Evolutionary conservation across 2,329 filamentous ascomycete species (phyloP).

Genomic region (Cladobotryum mycophilum): DNA sequence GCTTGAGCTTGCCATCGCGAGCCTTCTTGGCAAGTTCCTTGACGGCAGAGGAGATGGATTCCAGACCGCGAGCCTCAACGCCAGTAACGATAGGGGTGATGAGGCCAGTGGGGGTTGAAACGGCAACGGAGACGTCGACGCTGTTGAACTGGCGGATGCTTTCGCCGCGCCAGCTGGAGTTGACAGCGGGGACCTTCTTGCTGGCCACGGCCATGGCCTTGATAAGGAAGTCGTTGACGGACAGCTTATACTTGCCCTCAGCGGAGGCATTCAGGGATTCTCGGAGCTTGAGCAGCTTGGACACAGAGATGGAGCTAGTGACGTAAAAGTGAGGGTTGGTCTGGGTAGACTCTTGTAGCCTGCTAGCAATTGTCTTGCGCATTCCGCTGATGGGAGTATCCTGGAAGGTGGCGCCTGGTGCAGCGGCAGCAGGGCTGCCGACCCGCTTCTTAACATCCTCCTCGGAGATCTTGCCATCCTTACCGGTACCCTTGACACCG

Average conservation of each 20-base stretch:
- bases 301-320: constrained; percentile 81
- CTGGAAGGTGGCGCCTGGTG: constrained; percentile 64
- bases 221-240: constrained; percentile 99
- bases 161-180: constrained; percentile 89
- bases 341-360: constrained; percentile 79
- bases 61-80: constrained; percentile 79
- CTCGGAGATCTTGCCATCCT: constrained; percentile 81
- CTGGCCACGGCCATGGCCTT: constrained; percentile 87
- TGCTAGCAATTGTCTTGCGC: constrained; percentile 95
- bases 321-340: constrained; percentile 99
- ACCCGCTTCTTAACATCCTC: constrained; percentile 86
- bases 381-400: constrained; percentile 83
- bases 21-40: constrained; percentile 97
- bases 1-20: constrained; percentile 96
- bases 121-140: constrained; percentile 92
- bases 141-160: constrained; percentile 89
- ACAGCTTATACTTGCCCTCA: constrained; percentile 96
- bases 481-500: constrained; percentile 78
- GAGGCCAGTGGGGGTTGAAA: constrained; percentile 85
- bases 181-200: constrained; percentile 90
- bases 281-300: constrained; percentile 93
- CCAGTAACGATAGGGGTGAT: constrained; percentile 96
- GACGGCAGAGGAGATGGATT: constrained; percentile 80
- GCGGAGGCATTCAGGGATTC: constrained; percentile 83
- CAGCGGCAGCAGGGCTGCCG: constrained; percentile 44